These are phyloP conservation scores for Groenewaldozyma salmanticensis DNA, from an alignment of 805 yeast species.

Conservation along the genomic window DNA sequence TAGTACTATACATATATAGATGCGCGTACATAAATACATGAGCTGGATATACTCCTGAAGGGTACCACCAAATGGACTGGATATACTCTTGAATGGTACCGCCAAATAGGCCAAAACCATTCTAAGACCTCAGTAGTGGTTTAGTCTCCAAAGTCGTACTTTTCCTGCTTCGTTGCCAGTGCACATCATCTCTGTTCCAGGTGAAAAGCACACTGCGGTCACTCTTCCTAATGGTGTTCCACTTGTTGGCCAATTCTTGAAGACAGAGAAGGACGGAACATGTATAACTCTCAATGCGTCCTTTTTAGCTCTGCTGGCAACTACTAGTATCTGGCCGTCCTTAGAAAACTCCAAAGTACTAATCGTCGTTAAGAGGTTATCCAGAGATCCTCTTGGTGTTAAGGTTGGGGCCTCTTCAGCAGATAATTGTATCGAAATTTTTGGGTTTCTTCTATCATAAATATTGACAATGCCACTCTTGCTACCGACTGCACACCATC, in stretches of 20 bases:
- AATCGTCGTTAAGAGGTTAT: conserved; percentile 73
- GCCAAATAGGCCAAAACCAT: too few species aligned
- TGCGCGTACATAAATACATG: too few species aligned
- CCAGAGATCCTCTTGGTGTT: conserved; percentile 56
- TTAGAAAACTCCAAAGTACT: conserved; percentile 63
- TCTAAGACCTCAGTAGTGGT: conserved; percentile 58
- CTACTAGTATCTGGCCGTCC: conserved; percentile 82
- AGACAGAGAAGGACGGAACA: conserved; percentile 77
- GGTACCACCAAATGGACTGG: too few species aligned
- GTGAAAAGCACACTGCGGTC: conserved; percentile 68
- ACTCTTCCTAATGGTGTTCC: conserved; percentile 96
- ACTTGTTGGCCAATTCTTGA: conserved; percentile 94
- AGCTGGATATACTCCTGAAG: too few species aligned
- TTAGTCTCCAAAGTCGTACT: conserved; percentile 79
- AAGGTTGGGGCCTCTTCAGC: conserved; percentile 25
- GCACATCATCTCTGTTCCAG: conserved; percentile 72
- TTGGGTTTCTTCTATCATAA: conserved; percentile 47
- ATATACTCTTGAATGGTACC: too few species aligned
- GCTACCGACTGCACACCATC: conserved; percentile 85
- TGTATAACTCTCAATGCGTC: conserved; percentile 85
- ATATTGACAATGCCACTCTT: conserved; percentile 82
- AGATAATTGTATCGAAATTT: conserved; percentile 14
- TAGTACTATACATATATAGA: too few species aligned
- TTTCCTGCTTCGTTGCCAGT: conserved; percentile 88
- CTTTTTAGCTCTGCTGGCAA: conserved; percentile 75